phyloP scores from a whole-genome alignment of 176 grass and related monocot genomes.

The Eleusine coracana region DNA sequence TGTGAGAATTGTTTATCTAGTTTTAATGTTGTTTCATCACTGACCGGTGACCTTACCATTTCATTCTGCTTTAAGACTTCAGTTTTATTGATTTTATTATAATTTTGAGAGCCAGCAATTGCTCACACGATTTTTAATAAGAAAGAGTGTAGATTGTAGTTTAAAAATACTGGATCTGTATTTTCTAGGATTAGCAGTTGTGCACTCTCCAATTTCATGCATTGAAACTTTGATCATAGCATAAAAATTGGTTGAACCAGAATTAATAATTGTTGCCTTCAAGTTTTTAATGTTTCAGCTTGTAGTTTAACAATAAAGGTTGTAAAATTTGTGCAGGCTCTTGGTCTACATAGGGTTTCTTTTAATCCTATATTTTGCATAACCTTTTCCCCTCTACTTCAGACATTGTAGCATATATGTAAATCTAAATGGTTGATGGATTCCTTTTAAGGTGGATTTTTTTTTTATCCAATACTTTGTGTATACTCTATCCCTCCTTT shows the following conservation, averaged over 20 bases:
- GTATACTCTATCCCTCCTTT: not conserved
- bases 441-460: too few relatives aligned
- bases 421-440: too few relatives aligned
- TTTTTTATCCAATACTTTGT: not conserved
- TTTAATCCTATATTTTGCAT: not conserved
- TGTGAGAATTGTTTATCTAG: not conserved
- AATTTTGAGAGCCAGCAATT: not conserved
- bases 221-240: not conserved
- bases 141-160: not conserved
- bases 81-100: not conserved
- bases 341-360: not conserved
- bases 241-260: not conserved
- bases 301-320: not conserved
- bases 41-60: not conserved
- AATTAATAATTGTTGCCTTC: conserved; percentile 14
- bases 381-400: not conserved
- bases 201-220: conserved; percentile 12
- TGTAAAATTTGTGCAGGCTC: not conserved
- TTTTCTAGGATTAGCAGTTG: not conserved
- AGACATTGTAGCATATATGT: too few relatives aligned
- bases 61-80: conserved; percentile 6
- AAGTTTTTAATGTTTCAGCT: conserved; percentile 1
- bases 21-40: not conserved
- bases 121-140: not conserved
- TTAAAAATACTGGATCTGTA: not conserved